Evolutionary conservation across 1,284 basidiomycete genomes (phyloP).

Genomic region (Marasmius sp.): DNA sequence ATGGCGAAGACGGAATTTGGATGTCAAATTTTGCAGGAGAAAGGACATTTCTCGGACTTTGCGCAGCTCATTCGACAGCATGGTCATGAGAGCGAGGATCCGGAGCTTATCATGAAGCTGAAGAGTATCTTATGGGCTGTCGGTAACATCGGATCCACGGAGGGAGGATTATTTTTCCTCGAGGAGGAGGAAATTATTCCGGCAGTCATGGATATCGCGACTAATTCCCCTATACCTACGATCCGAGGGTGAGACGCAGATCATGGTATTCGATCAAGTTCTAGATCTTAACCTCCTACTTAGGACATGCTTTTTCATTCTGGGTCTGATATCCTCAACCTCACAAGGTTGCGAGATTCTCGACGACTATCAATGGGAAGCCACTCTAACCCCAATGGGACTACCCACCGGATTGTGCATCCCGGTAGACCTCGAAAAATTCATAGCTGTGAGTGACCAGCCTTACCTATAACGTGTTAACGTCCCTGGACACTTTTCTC

Average conservation of each 20-base stretch:
- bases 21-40: slow-evolving; percentile 85
- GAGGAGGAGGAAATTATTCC: slow-evolving; percentile 94
- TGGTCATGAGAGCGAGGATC: slow-evolving; percentile 81
- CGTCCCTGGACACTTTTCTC: background rate
- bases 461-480: slow-evolving; percentile 1
- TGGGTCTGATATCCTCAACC: slow-evolving; percentile 77
- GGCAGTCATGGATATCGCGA: slow-evolving; percentile 88
- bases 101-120: slow-evolving; percentile 81
- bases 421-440: slow-evolving; percentile 79
- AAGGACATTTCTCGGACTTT: slow-evolving; percentile 91
- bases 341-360: slow-evolving; percentile 58
- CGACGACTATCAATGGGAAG: slow-evolving; percentile 91
- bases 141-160: slow-evolving; percentile 91
- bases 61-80: slow-evolving; percentile 89
- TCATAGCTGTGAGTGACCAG: slow-evolving; percentile 67
- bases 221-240: slow-evolving; percentile 86
- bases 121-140: slow-evolving; percentile 98
- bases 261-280: background rate
- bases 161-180: slow-evolving; percentile 89
- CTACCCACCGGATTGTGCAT: slow-evolving; percentile 88
- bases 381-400: slow-evolving; percentile 86
- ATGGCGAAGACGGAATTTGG: slow-evolving; percentile 96
- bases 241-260: slow-evolving; percentile 79
- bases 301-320: slow-evolving; percentile 95
- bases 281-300: slow-evolving; percentile 6